phyloP scores from a whole-genome alignment of 768 basidiomycete genomes.

The Collybia sordida region DNA sequence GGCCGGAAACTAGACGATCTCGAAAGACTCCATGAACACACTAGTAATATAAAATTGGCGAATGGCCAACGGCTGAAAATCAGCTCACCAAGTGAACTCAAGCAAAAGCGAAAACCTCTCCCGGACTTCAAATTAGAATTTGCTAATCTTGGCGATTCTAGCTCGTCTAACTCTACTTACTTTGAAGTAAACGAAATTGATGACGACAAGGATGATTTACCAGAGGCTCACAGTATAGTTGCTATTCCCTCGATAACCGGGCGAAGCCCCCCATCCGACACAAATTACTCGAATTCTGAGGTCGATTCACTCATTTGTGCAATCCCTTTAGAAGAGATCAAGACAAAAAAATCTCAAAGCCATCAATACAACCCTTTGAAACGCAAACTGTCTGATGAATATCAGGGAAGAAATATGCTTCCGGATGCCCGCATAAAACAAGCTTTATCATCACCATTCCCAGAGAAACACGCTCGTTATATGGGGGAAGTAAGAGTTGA shows the following conservation, averaged over 20 bases:
- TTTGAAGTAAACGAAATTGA: slow-evolving; percentile 21
- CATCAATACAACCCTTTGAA: no score
- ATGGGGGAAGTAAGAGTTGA: no score
- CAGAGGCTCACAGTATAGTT: slow-evolving; percentile 34
- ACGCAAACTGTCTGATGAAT: no score
- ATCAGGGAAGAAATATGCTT: no score
- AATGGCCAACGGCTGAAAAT: slow-evolving; percentile 47
- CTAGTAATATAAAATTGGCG: slow-evolving; percentile 33
- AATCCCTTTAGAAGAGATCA: slow-evolving; percentile 24
- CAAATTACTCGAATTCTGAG: slow-evolving; percentile 42
- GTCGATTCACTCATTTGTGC: slow-evolving; percentile 41
- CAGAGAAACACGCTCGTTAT: no score
- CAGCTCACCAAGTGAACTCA: slow-evolving; percentile 22
- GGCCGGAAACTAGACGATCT: slow-evolving; percentile 36
- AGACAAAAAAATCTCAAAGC: background rate
- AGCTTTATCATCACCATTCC: no score
- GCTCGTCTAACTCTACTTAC: slow-evolving; percentile 11
- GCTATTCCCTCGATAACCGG: background rate
- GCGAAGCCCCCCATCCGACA: slow-evolving; percentile 25
- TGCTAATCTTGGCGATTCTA: slow-evolving; percentile 33
- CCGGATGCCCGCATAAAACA: no score
- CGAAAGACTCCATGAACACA: slow-evolving; percentile 41
- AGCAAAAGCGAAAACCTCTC: slow-evolving; percentile 25
- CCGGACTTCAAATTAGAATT: slow-evolving; percentile 55
- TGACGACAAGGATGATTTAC: slow-evolving; percentile 44